These are phyloP conservation scores for Begonia loranthoides DNA, from an alignment of 306 rosid species.

Conservation along the genomic window DNA sequence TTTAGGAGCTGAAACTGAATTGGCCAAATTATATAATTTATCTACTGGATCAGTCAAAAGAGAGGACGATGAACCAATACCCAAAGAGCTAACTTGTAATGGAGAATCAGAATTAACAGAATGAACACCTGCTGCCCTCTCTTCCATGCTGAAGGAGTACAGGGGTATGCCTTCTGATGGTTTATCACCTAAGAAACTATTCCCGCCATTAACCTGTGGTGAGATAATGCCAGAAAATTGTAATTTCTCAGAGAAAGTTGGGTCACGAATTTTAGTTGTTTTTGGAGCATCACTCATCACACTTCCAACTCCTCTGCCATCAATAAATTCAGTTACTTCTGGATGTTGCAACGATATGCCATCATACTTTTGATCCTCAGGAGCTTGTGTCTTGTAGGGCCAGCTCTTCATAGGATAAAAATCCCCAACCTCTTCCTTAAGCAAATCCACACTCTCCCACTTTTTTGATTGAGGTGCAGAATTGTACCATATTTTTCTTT, in stretches of 20 bases:
- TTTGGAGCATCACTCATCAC: constrained; percentile 35
- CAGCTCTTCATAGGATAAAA: constrained; percentile 41
- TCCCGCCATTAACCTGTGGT: constrained; percentile 62
- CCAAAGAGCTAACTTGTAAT: constrained; percentile 49
- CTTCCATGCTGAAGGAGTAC: constrained; percentile 84
- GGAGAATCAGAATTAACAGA: constrained; percentile 78
- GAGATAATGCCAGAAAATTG: constrained; percentile 86
- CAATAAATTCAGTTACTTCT: constrained; percentile 47
- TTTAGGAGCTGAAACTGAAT: constrained; percentile 89
- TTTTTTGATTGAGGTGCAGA: constrained; percentile 70
- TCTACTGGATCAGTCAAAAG: constrained; percentile 86
- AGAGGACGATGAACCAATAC: constrained; percentile 78
- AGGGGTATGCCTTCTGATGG: constrained; percentile 85
- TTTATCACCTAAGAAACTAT: constrained; percentile 70
- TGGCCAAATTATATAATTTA: constrained; percentile 76
- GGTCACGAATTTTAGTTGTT: constrained; percentile 47
- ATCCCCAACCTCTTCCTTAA: constrained; percentile 57
- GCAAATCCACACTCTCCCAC: constrained; percentile 77
- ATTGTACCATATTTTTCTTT: constrained; percentile 93
- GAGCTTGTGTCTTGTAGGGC: constrained; percentile 52
- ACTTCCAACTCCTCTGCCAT: constrained; percentile 61
- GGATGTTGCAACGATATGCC: constrained; percentile 37
- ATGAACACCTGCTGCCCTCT: constrained; percentile 53
- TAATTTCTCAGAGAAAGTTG: constrained; percentile 51
- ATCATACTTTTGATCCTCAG: constrained; percentile 33